These are phyloP conservation scores for Penicillium vulpinum DNA, from an alignment of 2,329 filamentous ascomycete genomes.

Conservation along the genomic window DNA sequence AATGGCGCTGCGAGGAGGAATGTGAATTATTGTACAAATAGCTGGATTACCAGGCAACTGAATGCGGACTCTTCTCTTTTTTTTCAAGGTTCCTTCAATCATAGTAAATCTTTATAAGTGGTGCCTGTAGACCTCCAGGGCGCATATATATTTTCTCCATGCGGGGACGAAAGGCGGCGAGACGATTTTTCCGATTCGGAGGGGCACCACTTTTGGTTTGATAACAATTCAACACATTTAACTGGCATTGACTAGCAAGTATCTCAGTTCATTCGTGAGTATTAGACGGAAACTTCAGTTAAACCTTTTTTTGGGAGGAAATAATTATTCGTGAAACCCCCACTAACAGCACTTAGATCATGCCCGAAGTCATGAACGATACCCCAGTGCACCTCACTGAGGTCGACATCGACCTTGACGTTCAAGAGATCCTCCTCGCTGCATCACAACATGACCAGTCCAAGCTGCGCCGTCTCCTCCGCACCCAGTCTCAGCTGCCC, in stretches of 20 bases:
- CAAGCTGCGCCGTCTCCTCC: constrained; percentile 68
- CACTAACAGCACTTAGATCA: constrained; percentile 18
- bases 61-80: constrained; percentile 39
- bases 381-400: constrained; percentile 27
- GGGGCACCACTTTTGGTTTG: constrained; percentile 14
- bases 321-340: background rate
- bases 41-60: constrained; percentile 33
- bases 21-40: constrained; percentile 40
- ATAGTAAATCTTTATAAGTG: background rate
- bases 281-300: background rate
- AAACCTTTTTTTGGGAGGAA: background rate
- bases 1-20: constrained; percentile 20
- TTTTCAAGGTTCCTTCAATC: background rate
- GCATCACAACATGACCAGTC: constrained; percentile 67
- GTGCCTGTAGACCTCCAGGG: background rate
- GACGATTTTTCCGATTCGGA: constrained; percentile 27
- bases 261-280: background rate
- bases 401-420: constrained; percentile 40
- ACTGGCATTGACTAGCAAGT: background rate
- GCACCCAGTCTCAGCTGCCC: constrained; percentile 46
- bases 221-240: background rate
- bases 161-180: constrained; percentile 36
- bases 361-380: constrained; percentile 27
- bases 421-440: constrained; percentile 65
- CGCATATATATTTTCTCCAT: constrained; percentile 18